Conservation (phyloP, 2,329 filamentous ascomycete species). For the Aphanocladium album region DNA sequence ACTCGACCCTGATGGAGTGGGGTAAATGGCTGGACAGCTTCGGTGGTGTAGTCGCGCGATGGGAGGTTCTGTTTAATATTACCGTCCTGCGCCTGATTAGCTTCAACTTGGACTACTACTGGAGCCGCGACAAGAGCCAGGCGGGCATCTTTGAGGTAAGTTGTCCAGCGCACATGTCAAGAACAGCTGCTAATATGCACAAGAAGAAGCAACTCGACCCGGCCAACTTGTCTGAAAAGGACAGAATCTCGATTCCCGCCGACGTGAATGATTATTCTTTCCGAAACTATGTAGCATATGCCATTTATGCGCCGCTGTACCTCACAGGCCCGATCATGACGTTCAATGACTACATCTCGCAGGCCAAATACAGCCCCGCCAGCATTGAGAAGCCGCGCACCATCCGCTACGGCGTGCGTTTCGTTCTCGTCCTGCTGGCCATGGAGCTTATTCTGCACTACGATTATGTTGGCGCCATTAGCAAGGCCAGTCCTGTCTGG, state of each 20-base stretch:
- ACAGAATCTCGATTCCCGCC: constrained; percentile 75
- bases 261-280: constrained; percentile 66
- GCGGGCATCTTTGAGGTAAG: constrained; percentile 77
- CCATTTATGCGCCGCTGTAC: constrained; percentile 89
- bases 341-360: constrained; percentile 96
- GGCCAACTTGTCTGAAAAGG: constrained; percentile 77
- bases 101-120: constrained; percentile 96
- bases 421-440: constrained; percentile 70
- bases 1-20: constrained; percentile 48
- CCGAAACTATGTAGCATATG: constrained; percentile 83
- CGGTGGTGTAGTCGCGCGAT: constrained; percentile 79
- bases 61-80: constrained; percentile 98
- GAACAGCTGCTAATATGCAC: constrained; percentile 52
- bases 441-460: constrained; percentile 93
- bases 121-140: constrained; percentile 65
- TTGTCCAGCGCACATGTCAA: constrained; percentile 11
- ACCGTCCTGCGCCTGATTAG: constrained; percentile 89
- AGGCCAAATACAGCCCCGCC: constrained; percentile 67
- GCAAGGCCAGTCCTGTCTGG: constrained; percentile 76
- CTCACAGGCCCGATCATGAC: constrained; percentile 89
- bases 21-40: constrained; percentile 71
- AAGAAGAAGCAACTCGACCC: constrained; percentile 99
- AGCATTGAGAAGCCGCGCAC: constrained; percentile 69
- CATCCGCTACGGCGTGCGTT: constrained; percentile 75
- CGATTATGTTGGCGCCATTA: constrained; percentile 90